Conservation (phyloP, 176 grass and related monocot genomes). For the Pontederia crassipes region DNA sequence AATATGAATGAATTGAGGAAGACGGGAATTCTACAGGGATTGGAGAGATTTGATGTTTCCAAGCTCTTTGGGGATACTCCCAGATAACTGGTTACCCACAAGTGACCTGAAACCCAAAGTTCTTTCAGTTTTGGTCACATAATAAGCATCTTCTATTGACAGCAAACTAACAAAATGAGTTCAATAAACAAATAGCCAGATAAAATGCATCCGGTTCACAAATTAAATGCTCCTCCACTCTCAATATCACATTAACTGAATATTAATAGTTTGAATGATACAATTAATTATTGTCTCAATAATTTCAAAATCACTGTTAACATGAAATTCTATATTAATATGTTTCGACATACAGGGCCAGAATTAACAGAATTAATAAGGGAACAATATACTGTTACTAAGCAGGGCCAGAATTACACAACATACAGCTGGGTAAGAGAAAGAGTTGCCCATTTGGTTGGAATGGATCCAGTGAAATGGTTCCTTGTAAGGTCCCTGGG, state of each 20-base stretch:
- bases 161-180: background rate
- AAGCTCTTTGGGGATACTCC: constrained; percentile 1
- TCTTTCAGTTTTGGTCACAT: background rate
- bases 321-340: too few relatives aligned
- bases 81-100: constrained; percentile 6
- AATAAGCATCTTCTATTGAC: background rate
- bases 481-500: constrained; percentile 13
- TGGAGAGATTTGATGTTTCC: constrained; percentile 5
- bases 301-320: too few relatives aligned
- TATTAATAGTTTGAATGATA: too few relatives aligned
- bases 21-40: background rate
- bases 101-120: constrained; percentile 6
- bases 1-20: too few relatives aligned
- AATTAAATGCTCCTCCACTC: too few relatives aligned
- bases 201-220: too few relatives aligned
- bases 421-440: background rate
- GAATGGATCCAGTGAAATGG: constrained; percentile 11
- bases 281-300: too few relatives aligned
- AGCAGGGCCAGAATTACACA: too few relatives aligned
- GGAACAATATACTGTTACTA: too few relatives aligned
- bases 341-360: too few relatives aligned
- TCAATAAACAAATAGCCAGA: background rate
- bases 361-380: too few relatives aligned
- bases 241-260: too few relatives aligned
- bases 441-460: constrained; percentile 8